These are phyloP conservation scores for Sphenostylis stenocarpa DNA, from an alignment of 306 rosid genomes.

Conservation along the genomic window DNA sequence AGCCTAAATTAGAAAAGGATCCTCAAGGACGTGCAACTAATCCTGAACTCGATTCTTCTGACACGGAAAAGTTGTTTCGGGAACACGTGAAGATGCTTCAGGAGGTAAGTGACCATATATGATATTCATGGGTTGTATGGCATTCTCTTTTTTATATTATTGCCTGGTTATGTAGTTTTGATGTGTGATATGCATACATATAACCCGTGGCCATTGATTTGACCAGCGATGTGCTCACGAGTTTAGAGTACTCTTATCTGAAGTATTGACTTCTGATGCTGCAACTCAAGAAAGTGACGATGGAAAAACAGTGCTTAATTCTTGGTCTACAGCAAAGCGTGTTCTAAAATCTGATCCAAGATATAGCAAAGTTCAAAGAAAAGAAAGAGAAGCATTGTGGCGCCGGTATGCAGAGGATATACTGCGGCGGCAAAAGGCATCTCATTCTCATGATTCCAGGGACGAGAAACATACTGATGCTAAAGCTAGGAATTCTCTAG, in stretches of 20 bases:
- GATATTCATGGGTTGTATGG: not conserved
- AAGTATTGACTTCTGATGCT: slow-evolving; percentile 65
- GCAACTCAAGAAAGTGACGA: slow-evolving; percentile 65
- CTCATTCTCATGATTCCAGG: slow-evolving; percentile 44
- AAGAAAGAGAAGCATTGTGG: slow-evolving; percentile 88
- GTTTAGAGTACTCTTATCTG: slow-evolving; percentile 69
- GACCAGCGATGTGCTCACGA: slow-evolving; percentile 79
- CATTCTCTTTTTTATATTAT: not conserved
- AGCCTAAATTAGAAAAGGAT: slow-evolving; percentile 80
- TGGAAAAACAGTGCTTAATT: slow-evolving; percentile 75
- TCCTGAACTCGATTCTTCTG: slow-evolving; percentile 72
- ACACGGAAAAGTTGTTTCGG: slow-evolving; percentile 82
- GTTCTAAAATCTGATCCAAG: slow-evolving; percentile 72
- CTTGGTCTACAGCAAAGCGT: slow-evolving; percentile 91
- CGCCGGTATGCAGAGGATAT: slow-evolving; percentile 67
- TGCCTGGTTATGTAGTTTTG: not conserved
- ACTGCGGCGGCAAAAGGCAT: slow-evolving; percentile 62
- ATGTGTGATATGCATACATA: not conserved
- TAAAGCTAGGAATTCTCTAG: slow-evolving; percentile 51
- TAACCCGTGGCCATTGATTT: slow-evolving; percentile 17
- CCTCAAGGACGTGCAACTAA: slow-evolving; percentile 87
- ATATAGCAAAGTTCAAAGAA: slow-evolving; percentile 72
- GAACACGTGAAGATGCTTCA: slow-evolving; percentile 90
- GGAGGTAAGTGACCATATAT: slow-evolving; percentile 59
- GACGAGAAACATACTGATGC: slow-evolving; percentile 61